These are phyloP conservation scores for Capronia americana DNA, from an alignment of 2,329 filamentous ascomycete species.

Conservation along the genomic window DNA sequence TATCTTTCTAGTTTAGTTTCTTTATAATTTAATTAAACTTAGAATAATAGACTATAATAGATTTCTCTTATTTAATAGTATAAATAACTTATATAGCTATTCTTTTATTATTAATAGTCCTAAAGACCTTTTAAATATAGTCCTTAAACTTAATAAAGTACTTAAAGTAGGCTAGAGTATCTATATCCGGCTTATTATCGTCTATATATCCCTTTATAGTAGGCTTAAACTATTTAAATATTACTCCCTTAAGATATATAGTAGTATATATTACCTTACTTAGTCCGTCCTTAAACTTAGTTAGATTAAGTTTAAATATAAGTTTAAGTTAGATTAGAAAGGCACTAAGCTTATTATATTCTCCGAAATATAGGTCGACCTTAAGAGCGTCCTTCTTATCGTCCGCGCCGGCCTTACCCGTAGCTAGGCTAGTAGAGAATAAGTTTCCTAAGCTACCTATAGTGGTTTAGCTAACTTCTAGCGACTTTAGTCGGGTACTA, in stretches of 20 bases:
- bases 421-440: background rate
- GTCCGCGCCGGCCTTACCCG: background rate
- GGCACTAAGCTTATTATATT: background rate
- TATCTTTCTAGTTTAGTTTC: background rate
- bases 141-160: background rate
- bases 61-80: background rate
- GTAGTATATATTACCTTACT: background rate
- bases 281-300: background rate
- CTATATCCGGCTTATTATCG: background rate
- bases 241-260: background rate
- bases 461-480: background rate
- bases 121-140: background rate
- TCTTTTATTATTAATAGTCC: background rate
- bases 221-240: background rate
- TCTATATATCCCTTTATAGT: conserved; percentile 1
- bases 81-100: background rate
- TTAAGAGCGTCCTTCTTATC: background rate
- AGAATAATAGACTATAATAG: background rate
- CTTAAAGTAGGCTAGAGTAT: background rate
- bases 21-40: background rate
- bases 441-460: background rate
- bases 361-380: background rate
- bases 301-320: conserved; percentile 2
- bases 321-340: background rate
- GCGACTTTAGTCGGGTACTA: background rate